These are phyloP conservation scores for Epichloe sibirici DNA, from an alignment of 2,329 filamentous ascomycete genomes.

Conservation along the genomic window DNA sequence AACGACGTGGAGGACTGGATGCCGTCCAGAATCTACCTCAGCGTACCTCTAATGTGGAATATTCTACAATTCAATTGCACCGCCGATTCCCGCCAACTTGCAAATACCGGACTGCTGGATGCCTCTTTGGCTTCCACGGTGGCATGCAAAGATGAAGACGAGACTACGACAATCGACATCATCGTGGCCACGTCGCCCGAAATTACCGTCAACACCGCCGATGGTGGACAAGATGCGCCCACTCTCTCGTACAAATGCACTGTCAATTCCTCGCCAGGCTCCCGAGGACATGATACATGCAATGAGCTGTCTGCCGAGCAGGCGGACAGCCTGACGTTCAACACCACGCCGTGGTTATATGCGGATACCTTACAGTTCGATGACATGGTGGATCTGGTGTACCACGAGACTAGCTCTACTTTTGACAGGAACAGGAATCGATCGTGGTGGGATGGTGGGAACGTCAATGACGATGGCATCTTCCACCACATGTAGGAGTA, in stretches of 20 bases:
- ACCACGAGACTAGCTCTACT: conserved; percentile 16
- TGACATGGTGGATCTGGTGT: conserved; percentile 24
- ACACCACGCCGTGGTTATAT: conserved; percentile 31
- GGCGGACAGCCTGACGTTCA: conserved; percentile 25
- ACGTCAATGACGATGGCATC: conserved; percentile 26
- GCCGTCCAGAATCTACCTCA: conserved; percentile 39
- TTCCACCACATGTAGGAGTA: conserved; percentile 24
- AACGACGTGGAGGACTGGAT: conserved; percentile 39
- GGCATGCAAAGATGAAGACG: conserved; percentile 19
- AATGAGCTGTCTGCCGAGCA: conserved; percentile 21
- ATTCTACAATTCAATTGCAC: conserved; percentile 35
- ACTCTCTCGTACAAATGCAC: conserved; percentile 24
- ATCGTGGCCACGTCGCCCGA: conserved; percentile 39
- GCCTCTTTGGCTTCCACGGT: conserved; percentile 25
- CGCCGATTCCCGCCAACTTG: conserved; percentile 22
- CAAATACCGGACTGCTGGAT: conserved; percentile 28
- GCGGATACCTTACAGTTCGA: conserved; percentile 28
- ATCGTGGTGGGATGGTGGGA: conserved; percentile 30
- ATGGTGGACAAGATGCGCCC: conserved; percentile 37
- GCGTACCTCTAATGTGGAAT: conserved; percentile 40
- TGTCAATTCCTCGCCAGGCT: conserved; percentile 11
- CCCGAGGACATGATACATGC: conserved; percentile 11
- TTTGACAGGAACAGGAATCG: conserved; percentile 14
- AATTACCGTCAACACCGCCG: conserved; percentile 36
- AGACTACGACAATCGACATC: conserved; percentile 32